Evolutionary conservation across 140 eudicot species (phyloP), one percentile per base, ranked within the genome.

Genomic region (Flaveria floridana): DNA sequence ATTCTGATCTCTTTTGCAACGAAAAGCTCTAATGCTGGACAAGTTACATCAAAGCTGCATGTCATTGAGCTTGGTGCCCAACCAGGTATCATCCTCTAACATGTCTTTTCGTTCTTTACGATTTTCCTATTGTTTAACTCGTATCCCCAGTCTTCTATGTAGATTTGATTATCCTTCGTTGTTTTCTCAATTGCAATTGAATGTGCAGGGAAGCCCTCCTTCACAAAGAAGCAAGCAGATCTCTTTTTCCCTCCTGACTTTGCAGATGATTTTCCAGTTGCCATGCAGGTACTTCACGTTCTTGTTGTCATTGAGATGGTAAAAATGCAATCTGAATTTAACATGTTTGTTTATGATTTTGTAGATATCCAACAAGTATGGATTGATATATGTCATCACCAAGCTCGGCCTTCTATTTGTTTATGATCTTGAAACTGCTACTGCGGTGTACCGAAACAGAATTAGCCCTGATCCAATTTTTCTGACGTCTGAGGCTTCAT

Each of bases 51-150:
- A 42, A 95, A 95, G 85, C 84, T 95, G 76, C 99, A 95, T 74
- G 88, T 95, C 44, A 91, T 91, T 76, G 99, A 95, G 88, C 99
- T 95, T 65, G 99, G 99, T 59, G 99, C 99, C 64, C 99, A 95
- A 79, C 96, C 97, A 88, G 99, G 99, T 95, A 63, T 69, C 20
- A 21, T 65, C 59, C 56, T 65, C 21, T 52, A 41, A 65, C 57
- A 73, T 80, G 21, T 68, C 42, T 10, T 42, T 66, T 61, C 85
- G 48, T 64, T 9, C 59, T 68, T 46, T 70, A 20, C 85, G 96
- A 8, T 55, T 66, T 6, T 6, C 6, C n/a, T 15, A 15, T 65
- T 21, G 30, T 21, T 21, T 20, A 9, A 58, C 34, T 20, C 11
- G 0, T 21, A 21, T 58, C 25, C 12, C 3, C 26, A 7, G 28